These are phyloP conservation scores for Pleurotus djamor DNA, from an alignment of 768 basidiomycete genomes.

Conservation along the genomic window DNA sequence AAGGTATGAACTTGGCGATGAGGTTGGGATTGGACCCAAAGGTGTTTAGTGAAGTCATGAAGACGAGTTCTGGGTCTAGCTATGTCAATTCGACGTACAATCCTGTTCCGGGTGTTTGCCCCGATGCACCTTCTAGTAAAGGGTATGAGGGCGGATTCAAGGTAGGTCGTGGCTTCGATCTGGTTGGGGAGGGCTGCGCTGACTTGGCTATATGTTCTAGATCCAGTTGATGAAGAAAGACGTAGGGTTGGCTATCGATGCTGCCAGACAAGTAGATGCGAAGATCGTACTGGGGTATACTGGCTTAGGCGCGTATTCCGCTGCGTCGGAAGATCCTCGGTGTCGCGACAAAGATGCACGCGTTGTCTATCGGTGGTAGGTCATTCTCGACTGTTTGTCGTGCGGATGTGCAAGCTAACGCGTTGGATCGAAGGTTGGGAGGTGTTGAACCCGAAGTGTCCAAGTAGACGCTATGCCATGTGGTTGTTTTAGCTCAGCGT, in stretches of 20 bases:
- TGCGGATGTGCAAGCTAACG: neutral
- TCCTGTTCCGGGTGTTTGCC: conserved; percentile 42
- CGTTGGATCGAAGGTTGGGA: neutral
- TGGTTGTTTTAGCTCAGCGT: neutral
- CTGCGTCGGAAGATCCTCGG: conserved; percentile 34
- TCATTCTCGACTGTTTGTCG: too few relatives aligned
- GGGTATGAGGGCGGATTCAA: conserved; percentile 43
- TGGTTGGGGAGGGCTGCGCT: neutral
- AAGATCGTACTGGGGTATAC: conserved; percentile 36
- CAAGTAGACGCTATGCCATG: neutral
- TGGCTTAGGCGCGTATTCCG: conserved; percentile 32
- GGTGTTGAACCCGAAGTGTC: neutral
- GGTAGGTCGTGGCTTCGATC: conserved; percentile 13
- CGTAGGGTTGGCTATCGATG: conserved; percentile 33
- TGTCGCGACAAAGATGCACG: conserved; percentile 36
- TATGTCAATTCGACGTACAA: conserved; percentile 41
- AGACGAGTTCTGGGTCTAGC: conserved; percentile 36
- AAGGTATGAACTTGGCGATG: conserved; percentile 45
- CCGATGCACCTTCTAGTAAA: conserved; percentile 37
- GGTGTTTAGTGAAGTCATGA: conserved; percentile 32
- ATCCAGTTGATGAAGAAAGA: conserved; percentile 47
- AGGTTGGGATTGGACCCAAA: conserved; percentile 39
- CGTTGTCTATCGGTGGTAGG: conserved; percentile 36
- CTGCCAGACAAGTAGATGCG: conserved; percentile 32
- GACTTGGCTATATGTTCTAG: conserved; percentile 13